Evolutionary conservation across 805 yeast species (phyloP), one percentile per base, ranked within the genome.

Genomic region (Candida khao-thaluensis): DNA sequence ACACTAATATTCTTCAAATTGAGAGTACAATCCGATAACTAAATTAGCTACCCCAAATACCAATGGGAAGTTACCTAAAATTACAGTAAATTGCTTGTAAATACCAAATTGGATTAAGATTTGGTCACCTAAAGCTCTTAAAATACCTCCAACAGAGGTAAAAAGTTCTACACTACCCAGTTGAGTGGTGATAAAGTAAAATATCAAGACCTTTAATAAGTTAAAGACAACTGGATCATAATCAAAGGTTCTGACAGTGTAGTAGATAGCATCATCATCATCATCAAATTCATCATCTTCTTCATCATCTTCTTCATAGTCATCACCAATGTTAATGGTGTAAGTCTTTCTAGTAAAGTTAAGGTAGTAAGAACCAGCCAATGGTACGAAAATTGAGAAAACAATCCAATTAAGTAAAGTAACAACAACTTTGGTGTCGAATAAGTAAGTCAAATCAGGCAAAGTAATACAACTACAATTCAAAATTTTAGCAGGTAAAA

Each of bases 141-240:
- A 48, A 25, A 58, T 45, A 25, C 64, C 62, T 22, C 49, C 40
- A 42, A 52, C 43, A 17, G 62, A 37, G 35, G 44, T 49, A 24
- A 57, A 61, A 40, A 50, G 49, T 40, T 59, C 49, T 56, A 54
- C 58, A 32, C 45, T 57, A 18, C 41, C 34, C 22, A 56, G 65
- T 52, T 54, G 57, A 47, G 60, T 62, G 50, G 58, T 57, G 42
- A 70, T 50, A 42, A 64, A 54, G 55, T 65, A 69, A 45, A 66
- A 64, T 17, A 71, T 44, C 44, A 77, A 50, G 21, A 72, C 54
- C 54, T 77, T 77, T 37, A 66, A 44, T 48, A 79, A 56, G 41
- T 73, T 72, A 56, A 74, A 77, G 35, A 71, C 60, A 45, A 79
- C 68, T 29, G 85, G 83, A 55, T 79, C 85, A 56, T 55, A 69